Conservation (phyloP, 345 rosid genomes). For the Geranium brycei region DNA sequence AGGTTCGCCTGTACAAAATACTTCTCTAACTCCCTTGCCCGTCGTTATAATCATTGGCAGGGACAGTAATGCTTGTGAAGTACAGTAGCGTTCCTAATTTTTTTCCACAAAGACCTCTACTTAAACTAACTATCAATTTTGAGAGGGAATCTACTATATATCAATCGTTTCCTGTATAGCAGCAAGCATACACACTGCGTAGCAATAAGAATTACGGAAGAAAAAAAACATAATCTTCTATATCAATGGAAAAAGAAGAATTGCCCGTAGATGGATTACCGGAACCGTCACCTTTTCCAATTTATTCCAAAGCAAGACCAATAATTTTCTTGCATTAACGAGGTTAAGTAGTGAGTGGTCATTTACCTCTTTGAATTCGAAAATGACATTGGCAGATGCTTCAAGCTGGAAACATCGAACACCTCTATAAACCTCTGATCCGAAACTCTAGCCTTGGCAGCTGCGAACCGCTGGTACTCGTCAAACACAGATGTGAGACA, state of each 20-base stretch:
- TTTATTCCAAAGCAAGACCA: conserved; percentile 21
- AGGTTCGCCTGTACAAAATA: background rate
- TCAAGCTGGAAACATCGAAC: conserved; percentile 64
- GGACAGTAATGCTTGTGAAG: background rate
- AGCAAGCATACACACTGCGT: background rate
- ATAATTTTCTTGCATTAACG: no score
- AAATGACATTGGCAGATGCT: conserved; percentile 55
- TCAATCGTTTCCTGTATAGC: background rate
- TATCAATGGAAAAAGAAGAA: no score
- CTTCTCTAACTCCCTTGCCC: background rate
- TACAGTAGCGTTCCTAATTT: background rate
- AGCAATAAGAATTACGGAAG: background rate
- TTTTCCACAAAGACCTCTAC: background rate
- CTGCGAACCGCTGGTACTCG: conserved; percentile 84
- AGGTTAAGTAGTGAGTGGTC: conserved; percentile 8
- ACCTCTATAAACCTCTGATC: conserved; percentile 91
- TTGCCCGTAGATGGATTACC: background rate
- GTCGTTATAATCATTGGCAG: background rate
- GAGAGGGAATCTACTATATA: background rate
- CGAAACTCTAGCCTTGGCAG: conserved; percentile 81
- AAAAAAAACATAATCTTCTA: background rate
- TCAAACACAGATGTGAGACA: conserved; percentile 74
- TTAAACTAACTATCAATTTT: background rate
- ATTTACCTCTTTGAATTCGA: conserved; percentile 45
- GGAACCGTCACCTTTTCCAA: conserved; percentile 32